Evolutionary conservation across 202 grass and related monocot genomes (phyloP), one percentile per base, ranked within the genome.

Genomic region (Zoysia matrella): DNA sequence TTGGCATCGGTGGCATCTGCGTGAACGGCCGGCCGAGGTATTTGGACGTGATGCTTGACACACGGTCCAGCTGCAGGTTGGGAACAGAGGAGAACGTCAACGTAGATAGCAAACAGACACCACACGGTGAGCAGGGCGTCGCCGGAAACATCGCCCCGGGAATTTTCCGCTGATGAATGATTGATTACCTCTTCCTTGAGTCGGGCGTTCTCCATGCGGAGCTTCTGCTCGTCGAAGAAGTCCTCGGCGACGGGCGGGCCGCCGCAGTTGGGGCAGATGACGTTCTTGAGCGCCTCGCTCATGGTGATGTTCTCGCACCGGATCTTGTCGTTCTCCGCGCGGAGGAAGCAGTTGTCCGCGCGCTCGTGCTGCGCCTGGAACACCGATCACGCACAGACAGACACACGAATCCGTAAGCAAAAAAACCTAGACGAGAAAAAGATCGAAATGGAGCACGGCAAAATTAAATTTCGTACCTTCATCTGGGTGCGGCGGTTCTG

Each of bases 401-500:
- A 3, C 10, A 0, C 12, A 45, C 18, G 13, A 44, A 74, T 7
- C 58, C 30, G 30, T 36, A 36, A 80, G 71, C 16, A 44, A 72
- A 13, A 51, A 52, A 75, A 70, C 72, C 1, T 46, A 50, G 39
- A 16, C 5, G 63, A 48, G 39, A 66, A 65, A 78, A 41, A 36
- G 30, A 36, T 36, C 30, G 30, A 36, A 36, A 36, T 36, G 30
- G 30, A 36, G 30, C 30, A 36, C 30, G 30, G 30, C 30, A 36
- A 36, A 53, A 11, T 11, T 42, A 9, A 49, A 57, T 14, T n/a
- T 7, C 48, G 42, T 81, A 90, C 95, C 90, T 98, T 98, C 95
- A 98, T 98, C 84, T 95, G 95, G 54, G 95, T 98, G 75, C 95
- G 90, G 45, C 95, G 82, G 69, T 98, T 98, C 89, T 98, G 95